Base-by-base conservation (phyloP, 441 rosid genomes). In the Pelargonium cotyledonis region DNA sequence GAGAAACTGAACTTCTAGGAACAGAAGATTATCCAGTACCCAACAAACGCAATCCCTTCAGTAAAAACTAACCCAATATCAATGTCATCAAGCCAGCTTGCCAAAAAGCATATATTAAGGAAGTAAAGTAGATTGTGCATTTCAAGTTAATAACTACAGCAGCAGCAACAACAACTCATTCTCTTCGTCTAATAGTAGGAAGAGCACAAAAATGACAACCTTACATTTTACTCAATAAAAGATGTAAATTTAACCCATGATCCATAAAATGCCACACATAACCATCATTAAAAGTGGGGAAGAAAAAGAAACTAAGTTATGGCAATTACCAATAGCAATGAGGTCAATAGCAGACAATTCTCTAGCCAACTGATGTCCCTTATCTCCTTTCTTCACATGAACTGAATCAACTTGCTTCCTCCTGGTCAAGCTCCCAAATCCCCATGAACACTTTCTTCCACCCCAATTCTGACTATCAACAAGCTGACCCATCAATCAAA, bases 341-440 rank as follows among this genome's bases (percentile, higher is more conserved):
- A 95, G 92, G 78, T 94, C 88, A 75, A 83, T 84, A 77, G 91
- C 78, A 43, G 92, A 83, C 67, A 94, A 74, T 67, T 84, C 87
- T 85, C 88, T 94, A 62, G 97, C 96, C 78, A 94, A 82, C 66
- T 87, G 91, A 57, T 78, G 82, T 68, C 55, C n/a, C 55, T 72
- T 83, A 16, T 74, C 75, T 6, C 67, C 73, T 57, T 77, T 46
- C 60, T 68, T 65, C 5, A 41, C 53, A 82, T 84, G 80, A 10
- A 72, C 85, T 78, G 97, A 91, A 79, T 91, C 91, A 63, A 91
- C 97, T 80, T 88, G 96, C 72, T 93, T 93, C 80, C 98, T 88
- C 84, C 98, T 79, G 7, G 86, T 82, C 76, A 93, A 75, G 72
- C 87, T 77, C 81, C 85, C 55, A 49, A 49, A 49, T 10, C 55